These are phyloP conservation scores for Eucalyptus curtisii DNA, from an alignment of 345 rosid species.

Conservation along the genomic window DNA sequence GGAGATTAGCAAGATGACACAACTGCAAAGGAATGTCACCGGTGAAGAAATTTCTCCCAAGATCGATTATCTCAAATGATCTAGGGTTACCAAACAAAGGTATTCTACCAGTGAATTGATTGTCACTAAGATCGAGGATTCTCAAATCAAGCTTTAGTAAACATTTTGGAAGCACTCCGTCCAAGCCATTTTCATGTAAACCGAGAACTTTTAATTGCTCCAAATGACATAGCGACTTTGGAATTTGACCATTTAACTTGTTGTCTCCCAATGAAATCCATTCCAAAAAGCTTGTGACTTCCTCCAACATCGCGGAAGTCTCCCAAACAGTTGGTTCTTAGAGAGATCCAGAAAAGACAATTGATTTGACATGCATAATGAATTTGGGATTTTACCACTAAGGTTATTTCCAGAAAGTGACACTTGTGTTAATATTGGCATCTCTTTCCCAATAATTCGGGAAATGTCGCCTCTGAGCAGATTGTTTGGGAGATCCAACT, in stretches of 20 bases:
- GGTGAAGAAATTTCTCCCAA: too few relatives aligned
- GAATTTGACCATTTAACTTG: not conserved
- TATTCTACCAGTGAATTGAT: not conserved
- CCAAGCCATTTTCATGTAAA: not conserved
- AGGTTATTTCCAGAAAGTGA: not conserved
- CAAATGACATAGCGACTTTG: not conserved
- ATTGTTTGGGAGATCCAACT: not conserved
- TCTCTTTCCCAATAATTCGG: not conserved
- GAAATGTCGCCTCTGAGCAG: not conserved
- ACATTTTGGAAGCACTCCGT: not conserved
- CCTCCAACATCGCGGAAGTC: not conserved
- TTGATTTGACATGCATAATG: not conserved
- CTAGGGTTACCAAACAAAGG: not conserved
- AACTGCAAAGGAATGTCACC: too few relatives aligned
- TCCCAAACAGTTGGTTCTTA: not conserved
- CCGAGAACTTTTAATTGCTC: not conserved
- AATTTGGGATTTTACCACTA: not conserved
- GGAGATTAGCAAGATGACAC: too few relatives aligned
- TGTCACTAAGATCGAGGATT: not conserved
- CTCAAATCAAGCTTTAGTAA: not conserved
- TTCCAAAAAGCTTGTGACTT: not conserved
- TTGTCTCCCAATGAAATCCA: not conserved
- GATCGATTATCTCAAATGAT: too few relatives aligned
- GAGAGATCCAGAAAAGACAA: not conserved
- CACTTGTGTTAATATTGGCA: not conserved